These are phyloP conservation scores for Capsicum chinense DNA, from an alignment of 257 asterid species.

Conservation along the genomic window DNA sequence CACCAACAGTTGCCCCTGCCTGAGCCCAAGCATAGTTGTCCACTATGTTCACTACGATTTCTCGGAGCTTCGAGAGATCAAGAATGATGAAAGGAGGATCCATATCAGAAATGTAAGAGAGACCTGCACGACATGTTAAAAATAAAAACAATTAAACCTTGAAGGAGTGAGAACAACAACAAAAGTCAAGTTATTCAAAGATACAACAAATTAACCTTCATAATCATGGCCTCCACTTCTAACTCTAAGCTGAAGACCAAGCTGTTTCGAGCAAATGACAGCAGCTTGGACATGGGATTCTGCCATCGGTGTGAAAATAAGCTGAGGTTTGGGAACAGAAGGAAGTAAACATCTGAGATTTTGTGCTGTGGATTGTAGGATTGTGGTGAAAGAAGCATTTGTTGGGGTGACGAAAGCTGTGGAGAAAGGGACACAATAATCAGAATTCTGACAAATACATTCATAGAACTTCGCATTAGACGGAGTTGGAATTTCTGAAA, in stretches of 20 bases:
- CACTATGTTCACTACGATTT: not conserved
- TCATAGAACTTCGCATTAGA: conserved; percentile 28
- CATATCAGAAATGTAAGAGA: too few relatives aligned
- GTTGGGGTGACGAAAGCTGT: conserved; percentile 33
- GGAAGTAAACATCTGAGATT: conserved; percentile 35
- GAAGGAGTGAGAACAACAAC: too few relatives aligned
- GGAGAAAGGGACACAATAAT: conserved; percentile 37
- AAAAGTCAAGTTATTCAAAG: too few relatives aligned
- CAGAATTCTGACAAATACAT: conserved; percentile 40
- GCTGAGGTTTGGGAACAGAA: conserved; percentile 32
- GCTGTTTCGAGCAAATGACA: conserved; percentile 30
- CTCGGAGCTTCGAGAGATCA: conserved; percentile 12
- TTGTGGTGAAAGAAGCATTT: conserved; percentile 32
- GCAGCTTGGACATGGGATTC: conserved; percentile 42
- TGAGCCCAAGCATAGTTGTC: conserved; percentile 36
- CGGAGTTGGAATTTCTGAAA: conserved; percentile 26
- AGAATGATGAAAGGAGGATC: not conserved
- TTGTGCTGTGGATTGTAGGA: conserved; percentile 34
- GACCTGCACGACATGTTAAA: too few relatives aligned
- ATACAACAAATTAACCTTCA: not conserved
- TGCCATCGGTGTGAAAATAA: conserved; percentile 34
- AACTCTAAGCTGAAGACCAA: conserved; percentile 29
- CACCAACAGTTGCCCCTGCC: conserved; percentile 38
- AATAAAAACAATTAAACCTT: too few relatives aligned
- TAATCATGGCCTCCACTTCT: conserved; percentile 37